Conservation (phyloP, 768 basidiomycete genomes). For the Boletellus ananiceps region DNA sequence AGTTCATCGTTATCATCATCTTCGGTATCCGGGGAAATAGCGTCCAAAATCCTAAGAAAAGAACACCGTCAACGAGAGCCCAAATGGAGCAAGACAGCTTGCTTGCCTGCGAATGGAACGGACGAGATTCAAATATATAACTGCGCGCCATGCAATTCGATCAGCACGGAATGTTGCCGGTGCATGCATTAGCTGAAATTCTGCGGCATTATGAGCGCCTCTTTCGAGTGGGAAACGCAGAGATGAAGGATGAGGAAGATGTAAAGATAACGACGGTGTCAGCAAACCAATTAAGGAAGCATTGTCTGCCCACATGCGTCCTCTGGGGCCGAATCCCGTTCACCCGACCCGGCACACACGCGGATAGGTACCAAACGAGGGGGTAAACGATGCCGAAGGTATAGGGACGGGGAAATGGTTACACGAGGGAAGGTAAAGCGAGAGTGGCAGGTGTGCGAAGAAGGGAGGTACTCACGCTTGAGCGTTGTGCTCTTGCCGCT, state of each 20-base stretch:
- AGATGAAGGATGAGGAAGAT: not conserved
- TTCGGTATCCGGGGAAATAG: slow-evolving; percentile 63
- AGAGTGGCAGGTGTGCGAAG: slow-evolving; percentile 6
- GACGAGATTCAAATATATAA: slow-evolving; percentile 85
- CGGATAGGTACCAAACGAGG: not conserved
- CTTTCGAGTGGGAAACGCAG: slow-evolving; percentile 1
- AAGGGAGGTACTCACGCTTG: slow-evolving; percentile 61
- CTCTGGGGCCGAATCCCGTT: not conserved
- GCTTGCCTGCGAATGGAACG: slow-evolving; percentile 71
- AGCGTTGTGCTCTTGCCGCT: slow-evolving; percentile 86
- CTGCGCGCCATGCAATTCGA: slow-evolving; percentile 80
- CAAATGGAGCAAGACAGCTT: slow-evolving; percentile 2
- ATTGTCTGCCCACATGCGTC: not conserved
- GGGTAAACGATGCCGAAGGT: not conserved
- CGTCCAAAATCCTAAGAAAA: slow-evolving; percentile 59
- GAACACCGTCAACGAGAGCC: slow-evolving; percentile 2
- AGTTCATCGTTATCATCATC: slow-evolving; percentile 51
- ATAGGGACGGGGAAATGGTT: not conserved
- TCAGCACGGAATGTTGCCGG: slow-evolving; percentile 75
- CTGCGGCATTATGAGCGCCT: slow-evolving; percentile 38
- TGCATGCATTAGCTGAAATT: slow-evolving; percentile 79
- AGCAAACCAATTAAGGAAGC: slow-evolving; percentile 6
- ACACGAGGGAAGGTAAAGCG: not conserved
- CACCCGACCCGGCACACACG: slow-evolving; percentile 2
- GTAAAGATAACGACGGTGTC: slow-evolving; percentile 1